These are phyloP conservation scores for Rutstroemia sp. DNA, from an alignment of 2,329 filamentous ascomycete genomes.

Conservation along the genomic window DNA sequence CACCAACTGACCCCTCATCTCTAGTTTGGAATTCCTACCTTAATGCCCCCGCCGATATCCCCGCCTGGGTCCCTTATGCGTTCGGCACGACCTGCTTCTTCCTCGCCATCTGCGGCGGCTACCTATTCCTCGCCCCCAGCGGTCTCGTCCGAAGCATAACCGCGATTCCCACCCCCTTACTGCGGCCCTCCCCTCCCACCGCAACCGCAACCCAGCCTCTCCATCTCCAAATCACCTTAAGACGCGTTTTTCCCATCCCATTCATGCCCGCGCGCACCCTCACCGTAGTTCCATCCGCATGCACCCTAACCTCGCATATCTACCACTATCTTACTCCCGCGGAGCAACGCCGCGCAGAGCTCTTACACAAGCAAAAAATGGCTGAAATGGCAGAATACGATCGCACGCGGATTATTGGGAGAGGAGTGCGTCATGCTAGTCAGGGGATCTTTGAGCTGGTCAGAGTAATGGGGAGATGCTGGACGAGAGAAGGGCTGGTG, in stretches of 20 bases:
- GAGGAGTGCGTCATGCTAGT: slow-evolving; percentile 46
- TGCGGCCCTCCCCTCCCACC: background rate
- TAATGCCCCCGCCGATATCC: slow-evolving; percentile 43
- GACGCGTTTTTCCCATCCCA: slow-evolving; percentile 26
- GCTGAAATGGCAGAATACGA: slow-evolving; percentile 39
- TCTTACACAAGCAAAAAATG: slow-evolving; percentile 12
- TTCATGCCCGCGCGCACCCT: slow-evolving; percentile 18
- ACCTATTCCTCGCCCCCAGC: slow-evolving; percentile 50
- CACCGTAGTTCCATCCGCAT: slow-evolving; percentile 11
- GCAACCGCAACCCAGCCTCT: slow-evolving; percentile 24
- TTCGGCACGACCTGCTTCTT: slow-evolving; percentile 52
- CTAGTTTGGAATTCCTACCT: slow-evolving; percentile 37
- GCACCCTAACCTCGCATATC: slow-evolving; percentile 1
- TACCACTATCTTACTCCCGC: slow-evolving; percentile 12
- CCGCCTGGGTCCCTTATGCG: slow-evolving; percentile 48
- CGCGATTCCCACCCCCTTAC: slow-evolving; percentile 21
- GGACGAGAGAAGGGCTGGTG: slow-evolving; percentile 50
- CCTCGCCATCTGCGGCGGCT: slow-evolving; percentile 53
- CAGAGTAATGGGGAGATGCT: slow-evolving; percentile 40
- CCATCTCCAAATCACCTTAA: slow-evolving; percentile 42
- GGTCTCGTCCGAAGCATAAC: slow-evolving; percentile 44
- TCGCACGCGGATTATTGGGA: slow-evolving; percentile 47
- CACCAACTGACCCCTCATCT: background rate
- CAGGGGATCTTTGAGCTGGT: slow-evolving; percentile 38
- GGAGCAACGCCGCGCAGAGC: slow-evolving; percentile 15